Percentiles rank a stretch among this genome's conserved stretches.
Evolutionary conservation across 2,329 filamentous ascomycete species (phyloP).

Genomic region (Sclerotinia borealis): DNA sequence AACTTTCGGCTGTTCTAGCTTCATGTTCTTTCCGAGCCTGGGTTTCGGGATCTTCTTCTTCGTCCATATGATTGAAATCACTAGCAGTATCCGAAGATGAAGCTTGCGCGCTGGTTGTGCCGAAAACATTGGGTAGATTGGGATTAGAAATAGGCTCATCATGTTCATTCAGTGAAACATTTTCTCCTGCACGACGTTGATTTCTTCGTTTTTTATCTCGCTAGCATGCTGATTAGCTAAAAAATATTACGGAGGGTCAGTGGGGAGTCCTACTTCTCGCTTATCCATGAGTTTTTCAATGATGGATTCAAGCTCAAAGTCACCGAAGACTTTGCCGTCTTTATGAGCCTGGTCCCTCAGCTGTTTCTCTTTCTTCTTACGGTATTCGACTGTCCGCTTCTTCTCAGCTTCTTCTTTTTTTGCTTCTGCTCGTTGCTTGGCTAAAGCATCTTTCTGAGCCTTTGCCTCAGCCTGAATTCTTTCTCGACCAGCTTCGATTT

Average conservation of each 20-base stretch:
- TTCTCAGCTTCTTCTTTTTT: neutral
- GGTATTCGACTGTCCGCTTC: neutral
- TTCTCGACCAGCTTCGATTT: neutral
- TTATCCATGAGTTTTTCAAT: slow-evolving; percentile 10
- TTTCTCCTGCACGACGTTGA: neutral
- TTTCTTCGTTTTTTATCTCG: slow-evolving; percentile 1
- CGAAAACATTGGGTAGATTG: neutral
- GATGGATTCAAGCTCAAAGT: neutral
- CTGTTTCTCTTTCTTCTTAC: neutral
- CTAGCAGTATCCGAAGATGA: neutral
- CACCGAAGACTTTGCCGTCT: neutral
- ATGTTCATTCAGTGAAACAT: neutral
- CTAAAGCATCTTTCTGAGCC: neutral
- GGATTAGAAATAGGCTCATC: neutral
- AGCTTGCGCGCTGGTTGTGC: neutral
- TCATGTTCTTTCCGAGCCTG: neutral
- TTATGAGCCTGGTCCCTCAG: neutral
- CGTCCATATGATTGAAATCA: neutral
- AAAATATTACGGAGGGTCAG: neutral
- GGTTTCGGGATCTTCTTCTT: neutral
- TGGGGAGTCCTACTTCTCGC: slow-evolving; percentile 8
- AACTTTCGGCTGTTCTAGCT: neutral
- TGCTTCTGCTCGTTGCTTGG: neutral
- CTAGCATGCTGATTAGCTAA: neutral
- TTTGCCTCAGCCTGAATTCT: neutral